Percentiles rank a stretch among this genome's conserved stretches.
Evolutionary conservation across 208 protist genomes (phyloP).

Genomic region (Strigomonas oncopelti): DNA sequence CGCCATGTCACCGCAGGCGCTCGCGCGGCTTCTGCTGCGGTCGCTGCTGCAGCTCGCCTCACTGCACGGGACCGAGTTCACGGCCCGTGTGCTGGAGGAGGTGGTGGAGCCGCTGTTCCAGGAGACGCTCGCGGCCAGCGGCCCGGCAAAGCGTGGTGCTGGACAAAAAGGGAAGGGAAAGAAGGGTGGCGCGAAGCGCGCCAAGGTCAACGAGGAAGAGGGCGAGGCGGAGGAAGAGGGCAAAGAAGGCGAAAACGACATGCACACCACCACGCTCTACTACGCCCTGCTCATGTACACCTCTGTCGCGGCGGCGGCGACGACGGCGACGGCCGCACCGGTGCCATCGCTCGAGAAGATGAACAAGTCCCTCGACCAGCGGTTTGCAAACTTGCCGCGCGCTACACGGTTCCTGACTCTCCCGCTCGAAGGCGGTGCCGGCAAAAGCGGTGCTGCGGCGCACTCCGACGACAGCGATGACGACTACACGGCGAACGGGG

Average conservation of each 20-base stretch:
- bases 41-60: slow-evolving; percentile 8
- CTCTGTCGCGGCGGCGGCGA: not conserved
- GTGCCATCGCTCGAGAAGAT: not conserved
- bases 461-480: not conserved
- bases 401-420: not conserved
- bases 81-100: slow-evolving; percentile 13
- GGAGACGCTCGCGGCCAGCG: too few species aligned
- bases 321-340: too few species aligned
- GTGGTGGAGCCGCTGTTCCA: slow-evolving; percentile 24
- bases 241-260: not conserved
- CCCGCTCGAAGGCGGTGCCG: too few species aligned
- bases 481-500: not conserved
- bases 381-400: not conserved
- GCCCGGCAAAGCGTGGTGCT: not conserved
- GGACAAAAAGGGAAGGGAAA: not conserved
- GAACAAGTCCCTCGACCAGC: not conserved
- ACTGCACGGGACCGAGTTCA: slow-evolving; percentile 1
- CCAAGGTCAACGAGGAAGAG: slow-evolving; percentile 11
- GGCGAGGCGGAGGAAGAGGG: slow-evolving; percentile 7
- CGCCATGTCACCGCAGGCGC: not conserved
- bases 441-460: not conserved
- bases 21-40: not conserved
- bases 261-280: not conserved
- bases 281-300: not conserved
- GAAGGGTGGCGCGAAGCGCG: not conserved